Conservation (phyloP, 768 basidiomycete species). For the Boletus pseudo-olivaceus region DNA sequence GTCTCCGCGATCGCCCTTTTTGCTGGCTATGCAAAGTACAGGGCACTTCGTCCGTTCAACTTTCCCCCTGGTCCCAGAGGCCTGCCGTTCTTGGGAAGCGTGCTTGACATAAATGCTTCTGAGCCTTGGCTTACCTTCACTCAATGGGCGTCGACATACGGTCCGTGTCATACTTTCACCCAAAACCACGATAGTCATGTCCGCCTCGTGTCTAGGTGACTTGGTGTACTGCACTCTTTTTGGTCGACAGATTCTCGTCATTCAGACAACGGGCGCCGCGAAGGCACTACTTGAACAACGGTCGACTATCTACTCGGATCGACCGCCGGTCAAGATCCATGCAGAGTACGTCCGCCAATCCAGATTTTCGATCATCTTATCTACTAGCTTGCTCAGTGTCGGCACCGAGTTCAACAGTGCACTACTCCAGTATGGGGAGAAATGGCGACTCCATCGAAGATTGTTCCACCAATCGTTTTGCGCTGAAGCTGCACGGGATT, state of each 20-base stretch:
- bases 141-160: constrained; percentile 26
- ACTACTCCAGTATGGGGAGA: constrained; percentile 28
- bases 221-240: constrained; percentile 31
- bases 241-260: constrained; percentile 32
- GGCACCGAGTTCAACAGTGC: constrained; percentile 32
- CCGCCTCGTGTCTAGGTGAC: constrained; percentile 22
- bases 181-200: background rate
- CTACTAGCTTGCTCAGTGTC: constrained; percentile 11
- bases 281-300: constrained; percentile 37
- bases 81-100: constrained; percentile 29
- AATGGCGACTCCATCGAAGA: constrained; percentile 32
- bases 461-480: constrained; percentile 33
- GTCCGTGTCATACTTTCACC: constrained; percentile 10
- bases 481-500: constrained; percentile 23
- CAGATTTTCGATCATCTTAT: constrained; percentile 1
- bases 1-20: constrained; percentile 9
- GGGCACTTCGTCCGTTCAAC: background rate
- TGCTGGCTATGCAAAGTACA: constrained; percentile 12
- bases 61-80: constrained; percentile 32
- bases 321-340: constrained; percentile 30
- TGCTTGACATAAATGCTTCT: constrained; percentile 23
- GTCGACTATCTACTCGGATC: constrained; percentile 36
- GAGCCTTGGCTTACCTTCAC: constrained; percentile 35
- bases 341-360: constrained; percentile 21
- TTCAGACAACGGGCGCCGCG: constrained; percentile 31